phyloP scores from a whole-genome alignment of 1,284 basidiomycete genomes.

The Bjerkandera adusta region DNA sequence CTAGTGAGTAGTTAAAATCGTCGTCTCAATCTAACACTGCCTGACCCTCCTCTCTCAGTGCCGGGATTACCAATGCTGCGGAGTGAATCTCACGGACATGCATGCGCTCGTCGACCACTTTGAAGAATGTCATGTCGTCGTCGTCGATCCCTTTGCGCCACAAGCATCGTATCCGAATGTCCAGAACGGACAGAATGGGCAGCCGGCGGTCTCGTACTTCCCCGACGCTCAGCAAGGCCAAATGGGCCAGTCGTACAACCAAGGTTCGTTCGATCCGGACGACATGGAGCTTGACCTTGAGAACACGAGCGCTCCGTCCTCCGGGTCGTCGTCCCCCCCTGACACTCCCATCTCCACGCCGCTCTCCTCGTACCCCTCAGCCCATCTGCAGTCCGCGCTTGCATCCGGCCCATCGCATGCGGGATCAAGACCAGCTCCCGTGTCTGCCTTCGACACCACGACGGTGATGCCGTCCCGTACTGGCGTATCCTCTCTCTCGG shows the following conservation, averaged over 20 bases:
- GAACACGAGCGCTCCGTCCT: slow-evolving; percentile 35
- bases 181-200: slow-evolving; percentile 40
- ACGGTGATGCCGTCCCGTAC: slow-evolving; percentile 42
- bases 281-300: slow-evolving; percentile 76
- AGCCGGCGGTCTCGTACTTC: slow-evolving; percentile 35
- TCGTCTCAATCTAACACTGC: neutral
- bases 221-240: slow-evolving; percentile 24
- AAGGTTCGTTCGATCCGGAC: slow-evolving; percentile 63
- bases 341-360: slow-evolving; percentile 38
- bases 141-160: slow-evolving; percentile 55
- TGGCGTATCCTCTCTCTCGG: slow-evolving; percentile 21
- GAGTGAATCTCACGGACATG: slow-evolving; percentile 73
- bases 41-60: slow-evolving; percentile 40
- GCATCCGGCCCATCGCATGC: slow-evolving; percentile 18
- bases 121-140: slow-evolving; percentile 79
- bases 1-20: slow-evolving; percentile 44
- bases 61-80: slow-evolving; percentile 84
- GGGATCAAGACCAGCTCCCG: slow-evolving; percentile 29
- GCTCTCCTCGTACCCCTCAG: slow-evolving; percentile 43
- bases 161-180: slow-evolving; percentile 29
- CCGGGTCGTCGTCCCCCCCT: slow-evolving; percentile 37
- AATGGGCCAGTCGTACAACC: slow-evolving; percentile 22
- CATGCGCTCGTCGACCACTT: slow-evolving; percentile 87
- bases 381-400: slow-evolving; percentile 34
- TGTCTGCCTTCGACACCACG: slow-evolving; percentile 47